Evolutionary conservation across 495 filamentous ascomycete species (phyloP), one percentile per base, ranked within the genome.

Genomic region (Amphirosellinia nigrospora): DNA sequence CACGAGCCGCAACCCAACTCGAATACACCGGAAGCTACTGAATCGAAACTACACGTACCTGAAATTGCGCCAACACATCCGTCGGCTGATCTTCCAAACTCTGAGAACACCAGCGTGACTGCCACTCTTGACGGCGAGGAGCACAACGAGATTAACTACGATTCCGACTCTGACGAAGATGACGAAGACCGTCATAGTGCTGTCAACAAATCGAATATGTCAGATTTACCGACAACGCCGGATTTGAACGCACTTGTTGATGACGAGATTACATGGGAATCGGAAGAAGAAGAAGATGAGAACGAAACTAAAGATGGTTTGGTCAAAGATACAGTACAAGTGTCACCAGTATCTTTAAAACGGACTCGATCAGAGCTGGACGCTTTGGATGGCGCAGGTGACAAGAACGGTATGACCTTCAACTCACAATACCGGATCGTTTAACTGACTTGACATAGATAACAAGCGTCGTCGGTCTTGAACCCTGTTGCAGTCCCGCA

Each of bases 391-490:
- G 64, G 41, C 63, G 23, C 36, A 70, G 67, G 38, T 64, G 78
- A 81, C 41, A 76, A 80, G 70, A 75, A 79, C 74, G 83, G 83
- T 85, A 83, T 72, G 81, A 55, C 32, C 1, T 6, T 63, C n/a
- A 0, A 41, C 30, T n/a, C n/a, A 4, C 48, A 46, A n/a, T 15
- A n/a, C 52, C 3, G 43, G 28, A 28, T 50, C 13, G n/a, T 8
- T 23, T 23, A 60, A 56, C 81, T 83, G 68, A 85, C 72, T 52
- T 61, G 5, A 38, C 8, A 28, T 71, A 86, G 83, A 82, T 69
- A 63, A 80, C 83, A 86, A 86, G 82, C 83, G 83, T 79, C 83
- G 79, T 81, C 83, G 83, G 67, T 81, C 82, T 72, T 84, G 73
- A 84, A 52, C 11, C 58, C 16, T 64, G 53, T 62, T 30, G 41